Evolutionary conservation across 2,329 filamentous ascomycete species (phyloP).

Genomic region (Pseudogymnoascus sp.): DNA sequence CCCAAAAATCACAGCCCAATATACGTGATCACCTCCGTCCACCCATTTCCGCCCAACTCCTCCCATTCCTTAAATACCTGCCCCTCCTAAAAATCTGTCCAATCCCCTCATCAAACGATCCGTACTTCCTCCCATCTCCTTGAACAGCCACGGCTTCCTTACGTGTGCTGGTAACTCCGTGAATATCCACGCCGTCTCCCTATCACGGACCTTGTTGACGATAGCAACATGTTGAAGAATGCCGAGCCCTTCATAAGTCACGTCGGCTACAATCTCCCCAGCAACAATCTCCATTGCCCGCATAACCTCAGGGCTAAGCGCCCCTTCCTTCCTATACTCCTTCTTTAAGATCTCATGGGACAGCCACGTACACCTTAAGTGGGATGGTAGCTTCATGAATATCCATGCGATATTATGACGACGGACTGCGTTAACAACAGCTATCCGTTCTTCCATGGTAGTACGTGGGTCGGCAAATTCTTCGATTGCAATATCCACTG

Average conservation of each 20-base stretch:
- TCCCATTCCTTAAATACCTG: background rate
- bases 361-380: background rate
- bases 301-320: too few species aligned
- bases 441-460: background rate
- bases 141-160: background rate
- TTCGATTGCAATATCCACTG: background rate
- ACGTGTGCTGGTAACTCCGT: background rate
- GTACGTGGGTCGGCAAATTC: too few species aligned
- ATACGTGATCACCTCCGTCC: background rate
- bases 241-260: too few species aligned
- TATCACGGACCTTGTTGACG: background rate
- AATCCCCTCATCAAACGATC: background rate
- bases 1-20: background rate
- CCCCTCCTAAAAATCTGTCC: background rate
- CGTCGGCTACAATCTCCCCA: too few species aligned
- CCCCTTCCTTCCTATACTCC: too few species aligned
- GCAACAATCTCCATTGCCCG: too few species aligned
- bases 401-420: background rate
- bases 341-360: background rate
- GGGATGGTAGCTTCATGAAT: background rate
- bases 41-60: background rate
- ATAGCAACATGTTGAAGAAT: background rate
- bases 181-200: background rate
- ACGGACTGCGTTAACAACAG: background rate
- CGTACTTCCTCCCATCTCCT: background rate